Base-by-base conservation (phyloP, 2,329 filamentous ascomycete species). In the Pseudogymnoascus sp. region DNA sequence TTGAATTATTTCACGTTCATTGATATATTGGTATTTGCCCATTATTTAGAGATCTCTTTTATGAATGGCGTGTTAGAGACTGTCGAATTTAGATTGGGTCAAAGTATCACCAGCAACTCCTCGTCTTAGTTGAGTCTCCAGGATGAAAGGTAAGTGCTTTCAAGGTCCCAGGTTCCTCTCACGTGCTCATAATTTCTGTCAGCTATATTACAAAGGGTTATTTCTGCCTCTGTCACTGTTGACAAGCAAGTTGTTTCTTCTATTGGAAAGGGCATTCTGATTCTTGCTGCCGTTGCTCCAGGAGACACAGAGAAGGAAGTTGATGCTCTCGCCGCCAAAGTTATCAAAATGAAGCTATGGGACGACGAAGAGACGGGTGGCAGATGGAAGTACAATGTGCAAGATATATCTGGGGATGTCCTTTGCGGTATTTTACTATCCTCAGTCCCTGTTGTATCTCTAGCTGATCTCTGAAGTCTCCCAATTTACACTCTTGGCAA, bases 151-250 rank as follows among this genome's bases (percentile, higher is more conserved):
- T 34, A 37, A 40, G 60, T 42, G 40, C 46, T 37, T 36, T 16
- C 37, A 56, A 16, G 59, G 23, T 60, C 60, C 63, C 60, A 66
- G 66, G 64, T 63, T 36, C 16, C 49, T 21, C 49, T 36, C 49
- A 36, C 49, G 16, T 56, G 28, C 49, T 56, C 34, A 56, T 56
- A 56, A 61, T 64, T 67, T 67, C 60, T 64, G 65, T 62, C 72
- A 97, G 95, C 92, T 62, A 90, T 99, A 65, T 79, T 97, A 62
- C 95, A 99, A 77, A 86, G 95, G 68, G 95, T 99, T 61, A 86
- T 96, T 65, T 97, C 93, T 46, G 93, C 93, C 65, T 97, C 93
- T 6, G 95, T 99, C 70, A 95, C 92, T 1, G 93, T 99, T 61
- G 93, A 99, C 73, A 89, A 91, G 72, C 83, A 96, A 73, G 79